Conservation (phyloP, 345 rosid genomes). For the Geranium rotundifolium region DNA sequence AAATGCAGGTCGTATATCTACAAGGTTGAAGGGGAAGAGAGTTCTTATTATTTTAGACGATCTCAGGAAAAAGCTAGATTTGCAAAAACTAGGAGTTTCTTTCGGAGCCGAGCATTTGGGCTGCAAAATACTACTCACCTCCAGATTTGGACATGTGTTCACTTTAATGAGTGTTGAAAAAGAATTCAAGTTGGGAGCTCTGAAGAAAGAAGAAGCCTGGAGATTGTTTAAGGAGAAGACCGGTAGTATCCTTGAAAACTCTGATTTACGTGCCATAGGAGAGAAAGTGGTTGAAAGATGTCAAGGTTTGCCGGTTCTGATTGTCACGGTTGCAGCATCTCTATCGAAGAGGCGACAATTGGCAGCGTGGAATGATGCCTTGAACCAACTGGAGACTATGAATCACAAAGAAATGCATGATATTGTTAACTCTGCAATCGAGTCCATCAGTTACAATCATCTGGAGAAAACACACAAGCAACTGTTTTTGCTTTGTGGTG, state of each 20-base stretch:
- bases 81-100: too few species aligned
- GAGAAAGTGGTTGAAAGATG: slow-evolving; percentile 8
- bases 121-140: slow-evolving; percentile 20
- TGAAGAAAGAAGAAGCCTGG: slow-evolving; percentile 13
- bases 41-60: too few species aligned
- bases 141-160: slow-evolving; percentile 9
- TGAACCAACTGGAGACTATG: not conserved
- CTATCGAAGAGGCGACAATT: rapidly evolving
- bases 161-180: slow-evolving; percentile 2
- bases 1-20: too few species aligned
- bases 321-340: slow-evolving; percentile 1
- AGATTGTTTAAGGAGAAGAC: slow-evolving; percentile 14
- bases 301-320: slow-evolving; percentile 14
- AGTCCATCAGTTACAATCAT: too few species aligned
- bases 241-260: not conserved
- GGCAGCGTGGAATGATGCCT: not conserved
- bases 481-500: slow-evolving; percentile 10
- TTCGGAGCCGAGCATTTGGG: slow-evolving; percentile 5
- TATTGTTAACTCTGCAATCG: too few species aligned
- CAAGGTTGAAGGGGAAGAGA: too few species aligned
- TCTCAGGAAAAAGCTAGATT: too few species aligned
- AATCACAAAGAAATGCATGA: not conserved
- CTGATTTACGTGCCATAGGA: not conserved
- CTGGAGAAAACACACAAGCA: too few species aligned
- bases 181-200: slow-evolving; percentile 1